Percentiles rank a stretch among this genome's conserved stretches.
Conservation (phyloP, 1,139 yeast species). For the Protomyces inundatus region DNA sequence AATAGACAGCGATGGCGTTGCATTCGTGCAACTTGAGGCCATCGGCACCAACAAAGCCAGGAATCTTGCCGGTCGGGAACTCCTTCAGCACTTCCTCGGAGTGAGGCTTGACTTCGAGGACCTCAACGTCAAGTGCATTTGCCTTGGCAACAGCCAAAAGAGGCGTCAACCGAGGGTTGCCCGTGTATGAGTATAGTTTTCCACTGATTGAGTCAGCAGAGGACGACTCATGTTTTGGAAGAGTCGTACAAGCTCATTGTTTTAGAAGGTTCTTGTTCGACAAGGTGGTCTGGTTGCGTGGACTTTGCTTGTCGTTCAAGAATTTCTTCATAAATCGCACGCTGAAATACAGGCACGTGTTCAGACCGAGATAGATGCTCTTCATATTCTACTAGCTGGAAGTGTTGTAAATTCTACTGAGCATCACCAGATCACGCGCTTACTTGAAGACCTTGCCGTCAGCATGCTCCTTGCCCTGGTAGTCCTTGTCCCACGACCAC, state of each 20-base stretch:
- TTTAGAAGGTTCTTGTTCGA: no score
- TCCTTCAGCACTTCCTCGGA: conserved; percentile 47
- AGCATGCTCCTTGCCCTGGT: conserved; percentile 66
- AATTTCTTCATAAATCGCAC: no score
- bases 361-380: no score
- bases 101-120: conserved; percentile 46
- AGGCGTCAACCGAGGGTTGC: conserved; percentile 24
- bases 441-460: conserved; percentile 81
- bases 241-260: neutral
- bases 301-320: no score
- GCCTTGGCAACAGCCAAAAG: conserved; percentile 50
- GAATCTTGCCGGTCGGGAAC: conserved; percentile 55
- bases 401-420: no score
- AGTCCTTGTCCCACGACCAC: conserved; percentile 85
- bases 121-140: conserved; percentile 64
- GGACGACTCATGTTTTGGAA: neutral
- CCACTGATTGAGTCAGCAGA: neutral
- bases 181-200: conserved; percentile 20
- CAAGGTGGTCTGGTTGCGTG: no score
- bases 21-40: conserved; percentile 75
- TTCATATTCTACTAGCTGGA: no score
- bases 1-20: conserved; percentile 59
- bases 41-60: conserved; percentile 74
- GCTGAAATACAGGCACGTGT: no score
- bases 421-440: no score